Percentiles rank a stretch among this genome's conserved stretches.
Conservation (phyloP, 208 protist species). For the Crithidia thermophila region DNA sequence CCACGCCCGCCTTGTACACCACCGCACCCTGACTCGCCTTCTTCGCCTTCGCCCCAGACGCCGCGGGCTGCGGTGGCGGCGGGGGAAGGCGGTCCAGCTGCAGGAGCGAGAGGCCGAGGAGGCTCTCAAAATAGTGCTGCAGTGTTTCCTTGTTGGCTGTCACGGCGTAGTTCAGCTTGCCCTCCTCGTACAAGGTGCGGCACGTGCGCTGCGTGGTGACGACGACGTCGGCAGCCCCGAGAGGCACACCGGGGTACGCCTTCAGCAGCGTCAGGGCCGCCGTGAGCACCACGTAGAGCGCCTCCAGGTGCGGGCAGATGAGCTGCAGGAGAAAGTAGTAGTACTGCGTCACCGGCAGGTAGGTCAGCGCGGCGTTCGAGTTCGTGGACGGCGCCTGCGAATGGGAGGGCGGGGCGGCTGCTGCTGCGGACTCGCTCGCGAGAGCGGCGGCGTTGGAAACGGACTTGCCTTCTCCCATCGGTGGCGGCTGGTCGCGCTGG, state of each 20-base stretch:
- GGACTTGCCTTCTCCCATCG: not conserved
- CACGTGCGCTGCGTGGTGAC: slow-evolving; percentile 26
- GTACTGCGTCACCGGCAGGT: slow-evolving; percentile 40
- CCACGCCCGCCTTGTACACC: slow-evolving; percentile 13
- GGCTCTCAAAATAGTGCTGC: slow-evolving; percentile 42
- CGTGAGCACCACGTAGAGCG: slow-evolving; percentile 41
- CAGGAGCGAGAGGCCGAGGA: slow-evolving; percentile 28
- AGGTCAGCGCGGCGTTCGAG: slow-evolving; percentile 6
- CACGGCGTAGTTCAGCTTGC: slow-evolving; percentile 36
- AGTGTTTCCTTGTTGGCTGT: slow-evolving; percentile 54
- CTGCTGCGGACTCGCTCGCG: not conserved
- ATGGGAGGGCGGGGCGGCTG: not conserved
- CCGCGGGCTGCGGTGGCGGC: not conserved
- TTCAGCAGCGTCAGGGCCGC: slow-evolving; percentile 26
- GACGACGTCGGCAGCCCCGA: slow-evolving; percentile 25
- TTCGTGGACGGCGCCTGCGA: not conserved
- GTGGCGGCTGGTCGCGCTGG: slow-evolving; percentile 12
- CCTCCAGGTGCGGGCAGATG: slow-evolving; percentile 61
- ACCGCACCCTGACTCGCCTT: slow-evolving; percentile 8
- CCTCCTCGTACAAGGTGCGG: slow-evolving; percentile 25
- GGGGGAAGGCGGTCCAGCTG: slow-evolving; percentile 11
- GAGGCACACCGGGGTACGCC: slow-evolving; percentile 17
- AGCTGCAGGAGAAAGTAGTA: slow-evolving; percentile 61
- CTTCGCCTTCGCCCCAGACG: not conserved
- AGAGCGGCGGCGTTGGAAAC: not conserved